Evolutionary conservation across 2,329 filamentous ascomycete species (phyloP).

Genomic region (Colletotrichum tropicale): DNA sequence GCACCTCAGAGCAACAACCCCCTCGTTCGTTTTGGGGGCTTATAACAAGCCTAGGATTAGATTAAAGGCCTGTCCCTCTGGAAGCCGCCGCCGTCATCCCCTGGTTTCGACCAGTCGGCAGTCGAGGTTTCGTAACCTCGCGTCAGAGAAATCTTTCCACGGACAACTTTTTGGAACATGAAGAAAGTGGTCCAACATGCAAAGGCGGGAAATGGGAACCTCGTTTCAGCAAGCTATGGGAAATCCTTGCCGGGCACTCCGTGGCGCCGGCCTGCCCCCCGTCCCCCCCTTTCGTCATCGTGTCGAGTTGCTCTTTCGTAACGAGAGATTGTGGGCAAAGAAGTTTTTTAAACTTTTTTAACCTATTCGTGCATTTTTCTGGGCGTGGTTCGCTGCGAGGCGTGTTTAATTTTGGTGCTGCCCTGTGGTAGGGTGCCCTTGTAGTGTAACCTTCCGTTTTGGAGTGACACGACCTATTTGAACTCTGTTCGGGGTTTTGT

Average conservation of each 20-base stretch:
- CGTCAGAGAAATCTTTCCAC: background rate
- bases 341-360: background rate
- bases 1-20: background rate
- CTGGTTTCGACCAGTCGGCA: background rate
- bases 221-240: slow-evolving; percentile 2
- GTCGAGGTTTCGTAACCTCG: background rate
- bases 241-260: background rate
- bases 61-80: background rate
- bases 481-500: background rate
- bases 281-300: background rate
- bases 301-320: background rate
- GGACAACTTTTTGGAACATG: background rate
- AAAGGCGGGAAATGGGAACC: background rate
- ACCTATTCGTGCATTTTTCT: background rate
- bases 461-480: background rate
- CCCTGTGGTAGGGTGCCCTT: background rate
- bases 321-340: background rate
- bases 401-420: background rate
- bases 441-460: background rate
- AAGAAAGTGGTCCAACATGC: background rate
- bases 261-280: background rate
- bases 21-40: background rate
- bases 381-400: background rate
- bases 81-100: background rate
- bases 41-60: background rate